phyloP scores from a whole-genome alignment of 345 rosid species.

The rapeseed (Brassica napus) region DNA sequence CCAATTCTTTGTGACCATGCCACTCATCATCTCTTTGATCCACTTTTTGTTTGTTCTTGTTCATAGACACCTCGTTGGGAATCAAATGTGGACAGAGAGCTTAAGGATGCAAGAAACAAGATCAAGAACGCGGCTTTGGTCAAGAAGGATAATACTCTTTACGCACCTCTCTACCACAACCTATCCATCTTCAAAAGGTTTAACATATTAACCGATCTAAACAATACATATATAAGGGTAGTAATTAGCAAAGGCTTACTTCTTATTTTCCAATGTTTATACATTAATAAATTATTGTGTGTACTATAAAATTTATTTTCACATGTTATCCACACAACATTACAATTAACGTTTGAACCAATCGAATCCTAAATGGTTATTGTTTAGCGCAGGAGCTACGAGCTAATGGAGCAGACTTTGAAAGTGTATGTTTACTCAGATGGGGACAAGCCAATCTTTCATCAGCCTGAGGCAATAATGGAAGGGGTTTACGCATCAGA shows the following conservation, averaged over 20 bases:
- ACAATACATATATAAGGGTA: neutral
- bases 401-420: conserved; percentile 68
- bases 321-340: neutral
- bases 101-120: conserved; percentile 50
- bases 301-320: neutral
- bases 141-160: conserved; percentile 48
- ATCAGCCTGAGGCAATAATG: conserved; percentile 53
- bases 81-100: conserved; percentile 58
- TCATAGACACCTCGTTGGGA: conserved; percentile 62
- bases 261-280: neutral
- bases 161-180: conserved; percentile 64
- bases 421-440: conserved; percentile 74
- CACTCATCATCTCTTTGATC: conserved; percentile 5
- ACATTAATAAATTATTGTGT: neutral
- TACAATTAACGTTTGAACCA: neutral
- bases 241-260: neutral
- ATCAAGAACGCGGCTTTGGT: conserved; percentile 48
- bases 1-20: neutral
- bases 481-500: conserved; percentile 70
- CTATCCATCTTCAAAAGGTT: conserved; percentile 77
- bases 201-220: neutral
- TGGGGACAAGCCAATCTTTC: conserved; percentile 71
- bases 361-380: neutral
- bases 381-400: conserved; percentile 67
- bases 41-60: conserved; percentile 9